Percentiles rank a stretch among this genome's conserved stretches.
phyloP scores from a whole-genome alignment of 306 rosid genomes.

The Acacia confusa region DNA sequence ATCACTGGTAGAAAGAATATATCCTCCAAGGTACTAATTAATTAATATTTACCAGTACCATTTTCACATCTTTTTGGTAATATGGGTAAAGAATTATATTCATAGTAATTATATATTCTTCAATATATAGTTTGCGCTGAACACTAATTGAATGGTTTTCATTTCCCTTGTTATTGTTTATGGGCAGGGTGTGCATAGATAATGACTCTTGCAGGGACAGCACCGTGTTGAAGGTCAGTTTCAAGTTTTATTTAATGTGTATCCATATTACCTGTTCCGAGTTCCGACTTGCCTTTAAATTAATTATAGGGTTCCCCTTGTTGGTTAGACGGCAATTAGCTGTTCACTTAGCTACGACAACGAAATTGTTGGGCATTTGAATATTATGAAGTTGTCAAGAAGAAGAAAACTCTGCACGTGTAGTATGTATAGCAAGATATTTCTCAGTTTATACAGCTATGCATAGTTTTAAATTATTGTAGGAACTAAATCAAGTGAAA shows the following conservation, averaged over 20 bases:
- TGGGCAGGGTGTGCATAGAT: slow-evolving; percentile 79
- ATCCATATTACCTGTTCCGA: neutral
- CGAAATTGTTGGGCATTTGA: neutral
- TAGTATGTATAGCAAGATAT: neutral
- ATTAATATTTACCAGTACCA: too few species aligned
- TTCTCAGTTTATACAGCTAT: neutral
- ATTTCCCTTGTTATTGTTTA: neutral
- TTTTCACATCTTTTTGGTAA: neutral
- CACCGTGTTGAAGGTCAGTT: slow-evolving; percentile 80
- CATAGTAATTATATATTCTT: neutral
- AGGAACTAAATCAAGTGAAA: neutral
- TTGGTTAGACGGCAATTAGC: neutral
- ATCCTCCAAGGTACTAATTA: slow-evolving; percentile 81
- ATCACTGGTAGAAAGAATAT: slow-evolving; percentile 74
- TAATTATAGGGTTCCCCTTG: neutral
- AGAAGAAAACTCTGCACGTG: neutral
- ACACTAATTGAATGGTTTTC: neutral
- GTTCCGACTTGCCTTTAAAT: neutral
- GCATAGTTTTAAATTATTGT: neutral
- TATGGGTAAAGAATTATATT: neutral
- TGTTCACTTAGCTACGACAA: neutral
- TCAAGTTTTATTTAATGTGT: neutral
- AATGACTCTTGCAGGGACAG: slow-evolving; percentile 70
- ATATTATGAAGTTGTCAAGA: neutral
- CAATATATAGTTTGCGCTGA: too few species aligned